Evolutionary conservation across 176 grass and related monocot genomes (phyloP).

Genomic region (Pontederia crassipes): DNA sequence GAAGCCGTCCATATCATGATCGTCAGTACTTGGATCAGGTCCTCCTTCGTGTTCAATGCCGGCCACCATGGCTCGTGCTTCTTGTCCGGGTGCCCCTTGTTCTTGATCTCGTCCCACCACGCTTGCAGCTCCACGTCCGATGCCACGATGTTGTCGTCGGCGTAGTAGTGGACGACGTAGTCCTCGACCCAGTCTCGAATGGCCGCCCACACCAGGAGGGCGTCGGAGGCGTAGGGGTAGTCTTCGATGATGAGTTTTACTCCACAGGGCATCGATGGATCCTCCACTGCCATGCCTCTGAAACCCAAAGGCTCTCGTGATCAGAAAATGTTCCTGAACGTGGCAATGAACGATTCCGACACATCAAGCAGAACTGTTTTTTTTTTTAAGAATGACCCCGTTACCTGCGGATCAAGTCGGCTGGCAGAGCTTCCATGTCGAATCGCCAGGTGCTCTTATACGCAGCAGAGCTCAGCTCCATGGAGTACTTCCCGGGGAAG

Average conservation of each 20-base stretch:
- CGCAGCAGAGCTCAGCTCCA: conserved; percentile 43
- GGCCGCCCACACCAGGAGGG: conserved; percentile 44
- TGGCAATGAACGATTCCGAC: no score
- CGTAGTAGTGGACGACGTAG: conserved; percentile 41
- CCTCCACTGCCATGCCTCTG: conserved; percentile 53
- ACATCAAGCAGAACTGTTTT: not conserved
- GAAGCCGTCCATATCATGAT: conserved; percentile 62
- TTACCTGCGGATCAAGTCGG: conserved; percentile 51
- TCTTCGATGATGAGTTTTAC: conserved; percentile 47
- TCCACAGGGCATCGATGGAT: conserved; percentile 23
- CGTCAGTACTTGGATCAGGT: conserved; percentile 27
- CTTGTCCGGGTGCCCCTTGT: conserved; percentile 48
- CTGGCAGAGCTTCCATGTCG: conserved; percentile 67
- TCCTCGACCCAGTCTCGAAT: conserved; percentile 34
- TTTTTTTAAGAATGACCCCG: not conserved
- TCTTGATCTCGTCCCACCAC: conserved; percentile 65
- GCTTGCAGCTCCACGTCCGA: conserved; percentile 43
- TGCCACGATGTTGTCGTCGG: not conserved
- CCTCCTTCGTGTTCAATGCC: conserved; percentile 22
- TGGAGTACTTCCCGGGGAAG: conserved; percentile 28
- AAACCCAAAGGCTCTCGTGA: not conserved
- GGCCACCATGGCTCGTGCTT: conserved; percentile 62
- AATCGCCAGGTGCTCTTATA: conserved; percentile 48
- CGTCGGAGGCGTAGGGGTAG: conserved; percentile 59
- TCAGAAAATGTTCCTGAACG: not conserved